Percentiles rank a stretch among this genome's conserved stretches.
These are phyloP conservation scores for Lycium barbarum DNA, from an alignment of 257 asterid genomes.

Conservation along the genomic window DNA sequence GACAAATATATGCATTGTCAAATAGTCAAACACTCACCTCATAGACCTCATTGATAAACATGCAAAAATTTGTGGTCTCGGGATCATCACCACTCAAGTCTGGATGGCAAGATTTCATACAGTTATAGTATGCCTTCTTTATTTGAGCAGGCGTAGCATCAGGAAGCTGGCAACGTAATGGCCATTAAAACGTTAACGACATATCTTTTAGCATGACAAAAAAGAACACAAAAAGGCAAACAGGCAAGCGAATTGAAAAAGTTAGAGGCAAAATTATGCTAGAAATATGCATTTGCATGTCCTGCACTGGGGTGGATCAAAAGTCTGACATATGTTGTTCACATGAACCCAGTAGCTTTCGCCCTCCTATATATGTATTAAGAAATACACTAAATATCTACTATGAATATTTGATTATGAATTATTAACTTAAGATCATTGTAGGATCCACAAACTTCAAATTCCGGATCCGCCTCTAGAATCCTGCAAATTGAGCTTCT, in stretches of 20 bases:
- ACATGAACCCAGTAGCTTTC: not conserved
- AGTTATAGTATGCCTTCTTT: constrained; percentile 93
- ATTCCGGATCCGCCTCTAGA: not conserved
- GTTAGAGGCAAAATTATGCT: not conserved
- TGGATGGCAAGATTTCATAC: constrained; percentile 99
- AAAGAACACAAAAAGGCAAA: not conserved
- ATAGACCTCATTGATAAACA: constrained; percentile 89
- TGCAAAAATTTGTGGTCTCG: constrained; percentile 91
- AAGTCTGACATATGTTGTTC: not conserved
- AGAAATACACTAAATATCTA: not conserved
- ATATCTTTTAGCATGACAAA: not conserved
- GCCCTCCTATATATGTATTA: not conserved
- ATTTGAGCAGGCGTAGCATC: constrained; percentile 93
- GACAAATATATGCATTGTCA: not conserved
- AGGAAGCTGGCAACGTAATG: constrained; percentile 63
- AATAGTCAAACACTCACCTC: constrained; percentile 54
- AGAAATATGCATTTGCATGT: not conserved
- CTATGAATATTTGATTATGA: not conserved
- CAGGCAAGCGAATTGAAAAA: not conserved
- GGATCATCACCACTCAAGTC: constrained; percentile 94
- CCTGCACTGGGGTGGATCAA: not conserved
- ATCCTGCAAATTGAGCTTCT: not conserved
- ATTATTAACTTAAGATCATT: not conserved
- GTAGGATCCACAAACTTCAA: not conserved
- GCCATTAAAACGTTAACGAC: not conserved